Conservation (phyloP, 2,329 filamentous ascomycete genomes). For the Stachybotrys chartarum region DNA sequence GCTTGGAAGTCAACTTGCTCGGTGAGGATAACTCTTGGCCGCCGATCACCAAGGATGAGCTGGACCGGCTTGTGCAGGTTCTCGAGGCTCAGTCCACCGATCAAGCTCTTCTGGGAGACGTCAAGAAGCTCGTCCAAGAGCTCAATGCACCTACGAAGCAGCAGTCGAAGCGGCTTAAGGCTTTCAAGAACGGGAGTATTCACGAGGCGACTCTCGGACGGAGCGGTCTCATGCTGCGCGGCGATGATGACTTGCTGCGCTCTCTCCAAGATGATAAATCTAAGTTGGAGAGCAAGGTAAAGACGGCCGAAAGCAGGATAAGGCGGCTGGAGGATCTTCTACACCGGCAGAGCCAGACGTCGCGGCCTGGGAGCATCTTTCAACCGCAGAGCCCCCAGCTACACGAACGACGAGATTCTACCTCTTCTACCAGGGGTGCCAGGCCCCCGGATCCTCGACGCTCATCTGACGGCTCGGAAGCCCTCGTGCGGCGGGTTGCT, state of each 20-base stretch:
- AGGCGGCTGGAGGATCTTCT: conserved; percentile 86
- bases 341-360: conserved; percentile 67
- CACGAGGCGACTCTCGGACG: conserved; percentile 85
- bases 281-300: conserved; percentile 65
- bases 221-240: conserved; percentile 76
- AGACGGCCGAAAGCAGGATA: conserved; percentile 82
- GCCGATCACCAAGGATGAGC: conserved; percentile 62
- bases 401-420: conserved; percentile 42
- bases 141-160: conserved; percentile 77
- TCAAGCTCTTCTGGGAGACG: conserved; percentile 58
- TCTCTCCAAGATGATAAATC: conserved; percentile 78
- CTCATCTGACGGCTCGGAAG: conserved; percentile 40
- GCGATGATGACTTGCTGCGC: conserved; percentile 75
- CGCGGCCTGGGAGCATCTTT: conserved; percentile 49
- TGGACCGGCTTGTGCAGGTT: conserved; percentile 64
- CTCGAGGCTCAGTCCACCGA: conserved; percentile 61
- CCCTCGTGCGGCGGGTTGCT: conserved; percentile 40
- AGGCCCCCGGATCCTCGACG: conserved; percentile 35
- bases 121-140: conserved; percentile 70
- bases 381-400: conserved; percentile 38
- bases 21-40: conserved; percentile 80
- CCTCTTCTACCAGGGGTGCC: conserved; percentile 39
- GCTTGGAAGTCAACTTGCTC: conserved; percentile 78
- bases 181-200: conserved; percentile 93
- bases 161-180: conserved; percentile 79